Base-by-base conservation (phyloP, 148 eudicot genomes). In the Chenopodium album region DNA sequence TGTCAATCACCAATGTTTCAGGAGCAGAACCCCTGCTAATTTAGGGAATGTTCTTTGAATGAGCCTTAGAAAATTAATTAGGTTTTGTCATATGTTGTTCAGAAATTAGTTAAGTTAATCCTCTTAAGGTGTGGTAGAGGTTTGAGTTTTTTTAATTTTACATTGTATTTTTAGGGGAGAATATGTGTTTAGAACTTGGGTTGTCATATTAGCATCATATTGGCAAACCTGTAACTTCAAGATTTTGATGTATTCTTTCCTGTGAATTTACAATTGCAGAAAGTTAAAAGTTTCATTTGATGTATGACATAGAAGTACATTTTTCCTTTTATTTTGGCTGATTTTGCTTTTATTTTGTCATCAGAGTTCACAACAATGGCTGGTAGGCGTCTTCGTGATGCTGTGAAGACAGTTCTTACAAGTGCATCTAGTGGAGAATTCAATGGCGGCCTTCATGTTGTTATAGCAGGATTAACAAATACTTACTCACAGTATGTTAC, bases 341-440 rank as follows among this genome's bases (percentile, higher is more conserved):
- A 26, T 75, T 32, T 13, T 52, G 22, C 26, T 26, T 12, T 12
- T 52, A 0, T 7, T 29, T 1, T 26, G 31, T 66, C 60, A 60
- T 20, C 82, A 94, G 98, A 94, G 82, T 94, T 94, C 91, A 92
- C 99, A 72, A 94, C 99, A 74, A 95, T 95, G 99, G 94, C 99
- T 76, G 99, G 99, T 76, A 91, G 99, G 86, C 92, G 99, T 76
- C 94, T 95, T 32, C 91, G 99, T 76, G 99, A 95, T 88, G 99
- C 99, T 78, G 92, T 95, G 65, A 90, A 75, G 86, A 78, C 80
- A 7, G 92, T 88, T 44, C 92, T 94, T 23, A 87, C 79, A 2
- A 89, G 86, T 82, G 87, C 85, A 70, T 71, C 86, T 63, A 73
- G 78, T 79, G 87, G 85, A 79, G 91, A 88, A 78, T 93, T 91